Evolutionary conservation across 2,329 filamentous ascomycete species (phyloP), one percentile per base, ranked within the genome.

Genomic region (Fusarium robinianum): DNA sequence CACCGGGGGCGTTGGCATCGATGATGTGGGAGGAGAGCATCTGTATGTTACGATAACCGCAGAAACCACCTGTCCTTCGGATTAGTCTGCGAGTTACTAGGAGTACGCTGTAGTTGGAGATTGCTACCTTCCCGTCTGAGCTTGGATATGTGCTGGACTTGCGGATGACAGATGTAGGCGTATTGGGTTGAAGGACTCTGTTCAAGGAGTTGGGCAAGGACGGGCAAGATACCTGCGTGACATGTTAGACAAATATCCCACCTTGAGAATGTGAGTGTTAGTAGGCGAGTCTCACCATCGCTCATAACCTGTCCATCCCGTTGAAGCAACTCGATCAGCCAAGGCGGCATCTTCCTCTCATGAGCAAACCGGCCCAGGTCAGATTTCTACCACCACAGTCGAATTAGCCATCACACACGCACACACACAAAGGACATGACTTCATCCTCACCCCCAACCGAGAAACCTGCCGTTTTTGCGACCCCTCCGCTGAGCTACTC

Each of bases 1-100:
- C 67, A 0, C 87, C 88, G 9, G 73, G 68, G 9, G 73, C 74
- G 25, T 72, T 66, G 2, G 80, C 71, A 7, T 77, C 79, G 46
- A 84, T 80, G 14, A 96, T 81, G 64, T 89, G 91, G 0, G 90
- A 92, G 10, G 86, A 73, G 56, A 96, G 69, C 84, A 95, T 95
- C 65, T 97, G 94, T 21, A 96, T 95, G 62, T 95, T 97, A 26
- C 92, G 81, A 65, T 96, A 97, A 4, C 92, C 92, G 64, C 92
- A 97, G 65, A 97, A 97, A 5, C 90, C 88, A 15, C 90, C 90
- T 81, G 4, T 3, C 11, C 4, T n/a, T n/a, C 3, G 6, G 9
- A 37, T 54, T 8, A 57, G 39, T 35, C 19, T 22, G n/a, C 16
- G 18, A 6, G 14, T 17, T n/a, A 9, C 34, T n/a, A 12, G n/a